Base-by-base conservation (phyloP, 164 flowering plant genomes). In the Berberis thunbergii region DNA sequence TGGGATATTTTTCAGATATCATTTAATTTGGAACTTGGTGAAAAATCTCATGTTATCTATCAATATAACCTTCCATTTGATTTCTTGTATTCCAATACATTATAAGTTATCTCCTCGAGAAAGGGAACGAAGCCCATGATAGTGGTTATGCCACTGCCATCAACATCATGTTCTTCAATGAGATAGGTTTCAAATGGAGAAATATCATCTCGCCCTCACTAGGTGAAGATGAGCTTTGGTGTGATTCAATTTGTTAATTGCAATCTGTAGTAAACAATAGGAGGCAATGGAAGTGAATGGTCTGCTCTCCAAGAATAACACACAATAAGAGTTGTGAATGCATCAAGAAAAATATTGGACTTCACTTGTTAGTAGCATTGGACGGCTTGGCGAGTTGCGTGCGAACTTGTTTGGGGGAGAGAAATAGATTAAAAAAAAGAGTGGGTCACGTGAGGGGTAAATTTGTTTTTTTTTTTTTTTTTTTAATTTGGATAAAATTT, bases 311-410 rank as follows among this genome's bases (percentile, higher is more conserved):
- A 81, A 61, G 99, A 84, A 74, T 94, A 94, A 57, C 86, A 94
- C 53, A 94, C 97, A 64, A 94, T 87, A 45, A 94, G 80, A 68
- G 83, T 83, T 61, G 99, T 94, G 68, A 89, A 94, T 45, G 97
- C 96, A 75, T 95, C 97, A 7, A 95, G 68, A 95, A 83, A 75
- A 95, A 95, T 75, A 95, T 95, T 26, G 99, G 97, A 70, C 99
- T 89, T 50, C 96, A 57, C 97, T 94, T 43, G 99, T 91, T 59
- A 89, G 75, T 59, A 91, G 69, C 26, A 97, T 97, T 64, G 99
- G 96, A 63, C 99, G 95, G 64, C 97, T 94, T 78, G 91, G 65
- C 4, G 99, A 94, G 78, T 94, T 97, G 54, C 95, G 97, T n/a
- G 97, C 97, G 75, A 79, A 95, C 70, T 85, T 85, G 59, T 95